A percentile compares a stretch with the other conserved stretches of the same genome.
phyloP scores from a whole-genome alignment of 1,139 yeast species.

The Pneumocystis oryctolagi region DNA sequence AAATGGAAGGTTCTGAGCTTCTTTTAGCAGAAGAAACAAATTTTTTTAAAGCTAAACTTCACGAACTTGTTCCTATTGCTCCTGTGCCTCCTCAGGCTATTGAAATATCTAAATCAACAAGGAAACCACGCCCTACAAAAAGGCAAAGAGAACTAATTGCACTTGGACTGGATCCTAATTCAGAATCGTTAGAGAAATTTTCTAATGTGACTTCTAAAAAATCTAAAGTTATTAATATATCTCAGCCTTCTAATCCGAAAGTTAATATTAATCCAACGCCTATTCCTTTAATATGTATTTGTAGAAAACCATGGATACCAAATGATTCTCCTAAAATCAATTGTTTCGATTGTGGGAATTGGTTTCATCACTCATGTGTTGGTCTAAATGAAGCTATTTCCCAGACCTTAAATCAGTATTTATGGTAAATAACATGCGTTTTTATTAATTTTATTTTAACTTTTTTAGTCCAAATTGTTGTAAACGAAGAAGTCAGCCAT shows the following conservation, averaged over 20 bases:
- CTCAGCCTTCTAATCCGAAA: background rate
- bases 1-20: conserved; percentile 29
- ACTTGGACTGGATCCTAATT: background rate
- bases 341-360: background rate
- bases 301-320: background rate
- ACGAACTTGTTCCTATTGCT: conserved; percentile 12
- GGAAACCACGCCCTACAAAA: conserved; percentile 15
- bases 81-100: conserved; percentile 15
- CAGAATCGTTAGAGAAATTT: background rate
- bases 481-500: background rate
- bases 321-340: background rate
- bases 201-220: background rate
- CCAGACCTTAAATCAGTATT: background rate
- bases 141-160: conserved; percentile 13
- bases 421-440: background rate
- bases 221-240: background rate
- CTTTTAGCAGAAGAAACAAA: conserved; percentile 15
- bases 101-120: conserved; percentile 14
- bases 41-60: conserved; percentile 14
- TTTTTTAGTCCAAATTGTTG: background rate
- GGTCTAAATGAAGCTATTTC: background rate
- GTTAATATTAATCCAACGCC: background rate
- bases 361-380: background rate
- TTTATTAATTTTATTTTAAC: background rate
- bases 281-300: background rate